Base-by-base conservation (phyloP, 2,329 filamentous ascomycete genomes). In the Aspergillaceae sp. region DNA sequence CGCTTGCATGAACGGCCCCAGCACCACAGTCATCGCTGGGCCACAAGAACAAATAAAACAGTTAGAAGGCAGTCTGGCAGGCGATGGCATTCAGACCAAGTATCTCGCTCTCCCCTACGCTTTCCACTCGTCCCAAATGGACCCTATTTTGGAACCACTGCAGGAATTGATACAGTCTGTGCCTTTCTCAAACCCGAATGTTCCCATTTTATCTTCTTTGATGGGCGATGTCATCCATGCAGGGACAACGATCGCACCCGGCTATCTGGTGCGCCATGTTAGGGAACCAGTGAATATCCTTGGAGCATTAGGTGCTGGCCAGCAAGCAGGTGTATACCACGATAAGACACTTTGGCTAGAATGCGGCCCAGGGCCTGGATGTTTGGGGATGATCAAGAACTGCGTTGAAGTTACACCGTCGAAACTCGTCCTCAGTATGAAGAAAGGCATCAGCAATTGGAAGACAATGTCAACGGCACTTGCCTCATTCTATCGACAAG, bases 311-410 rank as follows among this genome's bases (percentile, higher is more conserved):
- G 68, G 76, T 8, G 72, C 72, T 35, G 81, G 79, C 5, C 75
- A 80, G 57, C 70, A 77, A 42, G 69, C 74, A 28, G 76, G 75
- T 48, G 64, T 76, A n/a, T 78, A 85, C 45, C 74, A 82, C 51
- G 78, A 82, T 52, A 79, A 80, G 67, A 84, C 82, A 10, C 74
- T 82, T 29, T 87, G 80, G 77, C 69, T 88, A 45, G 85, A 88
- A 64, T 69, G 88, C 52, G 85, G 85, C 27, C 82, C 84, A 33
- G 81, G 86, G 57, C 82, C 84, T 0, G 78, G 87, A 9, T 84
- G 78, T 62, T 75, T 76, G 40, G 77, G 77, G 49, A 83, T 87
- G 76, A 19, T 19, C 19, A 19, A 19, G 19, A 19, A 19, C 19
- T 19, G 19, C 19, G 2, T 19, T 19, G 19, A 19, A 19, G 19